A percentile compares a stretch with the other conserved stretches of the same genome.
Evolutionary conservation across 2,329 filamentous ascomycete species (phyloP).

Genomic region (Fusarium sp.): DNA sequence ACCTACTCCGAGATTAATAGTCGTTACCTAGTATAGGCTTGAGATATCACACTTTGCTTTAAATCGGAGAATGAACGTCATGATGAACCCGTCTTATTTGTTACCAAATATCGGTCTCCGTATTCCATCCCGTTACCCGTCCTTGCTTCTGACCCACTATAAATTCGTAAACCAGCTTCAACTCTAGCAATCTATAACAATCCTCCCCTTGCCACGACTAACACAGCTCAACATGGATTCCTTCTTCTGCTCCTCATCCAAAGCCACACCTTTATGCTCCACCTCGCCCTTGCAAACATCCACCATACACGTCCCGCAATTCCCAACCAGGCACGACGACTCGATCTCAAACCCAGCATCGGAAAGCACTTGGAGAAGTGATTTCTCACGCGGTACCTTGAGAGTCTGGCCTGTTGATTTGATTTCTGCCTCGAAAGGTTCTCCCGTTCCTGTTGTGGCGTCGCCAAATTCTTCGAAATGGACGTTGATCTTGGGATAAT

Average conservation of each 20-base stretch:
- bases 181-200: slow-evolving; percentile 16
- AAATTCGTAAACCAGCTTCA: not conserved
- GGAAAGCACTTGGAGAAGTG: slow-evolving; percentile 26
- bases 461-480: slow-evolving; percentile 35
- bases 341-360: slow-evolving; percentile 32
- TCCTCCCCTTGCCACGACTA: slow-evolving; percentile 29
- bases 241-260: slow-evolving; percentile 32
- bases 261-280: slow-evolving; percentile 30
- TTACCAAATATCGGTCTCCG: not conserved
- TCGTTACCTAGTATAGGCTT: not conserved
- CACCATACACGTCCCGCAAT: slow-evolving; percentile 36
- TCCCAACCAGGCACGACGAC: slow-evolving; percentile 32
- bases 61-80: not conserved
- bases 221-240: slow-evolving; percentile 26
- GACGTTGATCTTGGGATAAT: not conserved
- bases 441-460: slow-evolving; percentile 21
- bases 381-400: slow-evolving; percentile 15
- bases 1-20: not conserved
- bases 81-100: not conserved
- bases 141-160: no score
- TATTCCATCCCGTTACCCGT: not conserved
- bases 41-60: not conserved
- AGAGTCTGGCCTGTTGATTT: slow-evolving; percentile 12
- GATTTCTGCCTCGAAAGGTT: slow-evolving; percentile 26
- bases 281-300: slow-evolving; percentile 24